A percentile compares a stretch with the other conserved stretches of the same genome.
These are phyloP conservation scores for Malbranchea zuffiana DNA, from an alignment of 2,329 filamentous ascomycete genomes.

Conservation along the genomic window DNA sequence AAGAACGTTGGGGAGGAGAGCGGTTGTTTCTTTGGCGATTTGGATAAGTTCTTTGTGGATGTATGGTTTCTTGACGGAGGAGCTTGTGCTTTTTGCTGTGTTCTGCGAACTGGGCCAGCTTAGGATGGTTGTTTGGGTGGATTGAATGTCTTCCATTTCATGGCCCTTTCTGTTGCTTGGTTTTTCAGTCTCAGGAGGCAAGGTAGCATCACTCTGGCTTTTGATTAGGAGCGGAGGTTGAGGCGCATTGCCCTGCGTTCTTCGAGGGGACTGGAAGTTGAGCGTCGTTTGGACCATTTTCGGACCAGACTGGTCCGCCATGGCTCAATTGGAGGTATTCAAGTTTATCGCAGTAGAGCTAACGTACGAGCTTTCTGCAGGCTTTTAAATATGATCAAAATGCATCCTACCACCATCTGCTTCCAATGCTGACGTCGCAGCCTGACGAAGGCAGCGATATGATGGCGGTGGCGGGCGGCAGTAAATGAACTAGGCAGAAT, in stretches of 20 bases:
- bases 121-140: conserved; percentile 1
- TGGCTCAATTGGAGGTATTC: too few relatives aligned
- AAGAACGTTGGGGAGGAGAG: conserved; percentile 40
- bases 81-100: neutral
- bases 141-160: conserved; percentile 14
- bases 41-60: conserved; percentile 25
- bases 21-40: conserved; percentile 40
- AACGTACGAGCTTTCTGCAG: too few relatives aligned
- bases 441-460: too few relatives aligned
- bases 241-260: conserved; percentile 6
- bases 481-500: too few relatives aligned
- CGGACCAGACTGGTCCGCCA: conserved; percentile 6
- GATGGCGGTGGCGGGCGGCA: too few relatives aligned
- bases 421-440: too few relatives aligned
- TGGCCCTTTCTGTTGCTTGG: conserved; percentile 4
- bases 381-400: too few relatives aligned
- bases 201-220: too few relatives aligned
- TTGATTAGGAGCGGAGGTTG: conserved; percentile 3
- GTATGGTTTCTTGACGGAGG: neutral
- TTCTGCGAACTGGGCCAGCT: neutral
- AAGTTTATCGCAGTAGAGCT: too few relatives aligned
- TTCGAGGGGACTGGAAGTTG: conserved; percentile 16
- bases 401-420: too few relatives aligned
- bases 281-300: conserved; percentile 16
- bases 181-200: too few relatives aligned